Conservation (phyloP, 495 filamentous ascomycete genomes). For the Lepraria neglecta region DNA sequence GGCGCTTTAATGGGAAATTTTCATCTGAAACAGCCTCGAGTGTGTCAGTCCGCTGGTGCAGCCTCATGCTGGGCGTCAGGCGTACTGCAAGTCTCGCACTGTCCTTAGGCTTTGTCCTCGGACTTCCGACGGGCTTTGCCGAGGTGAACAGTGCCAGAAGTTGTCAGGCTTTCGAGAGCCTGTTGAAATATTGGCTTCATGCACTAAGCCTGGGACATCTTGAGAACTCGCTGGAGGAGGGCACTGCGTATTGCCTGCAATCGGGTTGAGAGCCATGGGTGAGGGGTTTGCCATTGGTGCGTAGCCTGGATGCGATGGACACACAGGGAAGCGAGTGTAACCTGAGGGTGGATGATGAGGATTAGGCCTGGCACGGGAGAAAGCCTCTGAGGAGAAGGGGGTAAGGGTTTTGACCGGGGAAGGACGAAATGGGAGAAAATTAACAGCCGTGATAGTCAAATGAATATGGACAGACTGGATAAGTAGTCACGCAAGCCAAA, state of each 20-base stretch:
- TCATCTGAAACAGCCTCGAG: neutral
- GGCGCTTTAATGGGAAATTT: neutral
- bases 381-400: no score
- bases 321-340: neutral
- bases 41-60: neutral
- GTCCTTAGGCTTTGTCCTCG: neutral
- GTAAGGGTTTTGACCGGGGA: no score
- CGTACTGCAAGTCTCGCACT: neutral
- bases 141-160: neutral
- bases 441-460: no score
- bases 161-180: neutral
- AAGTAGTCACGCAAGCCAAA: no score
- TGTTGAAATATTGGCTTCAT: neutral
- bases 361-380: no score
- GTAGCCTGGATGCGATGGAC: neutral
- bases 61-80: neutral
- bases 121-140: neutral
- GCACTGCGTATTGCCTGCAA: neutral
- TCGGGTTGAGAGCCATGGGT: neutral
- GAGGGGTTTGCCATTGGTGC: neutral
- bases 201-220: neutral
- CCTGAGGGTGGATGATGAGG: no score
- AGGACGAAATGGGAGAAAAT: no score
- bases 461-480: no score
- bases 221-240: neutral